Percentiles rank a stretch among this genome's conserved stretches.
These are phyloP conservation scores for Hypoxylon sp. DNA, from an alignment of 2,329 filamentous ascomycete genomes.

Conservation along the genomic window DNA sequence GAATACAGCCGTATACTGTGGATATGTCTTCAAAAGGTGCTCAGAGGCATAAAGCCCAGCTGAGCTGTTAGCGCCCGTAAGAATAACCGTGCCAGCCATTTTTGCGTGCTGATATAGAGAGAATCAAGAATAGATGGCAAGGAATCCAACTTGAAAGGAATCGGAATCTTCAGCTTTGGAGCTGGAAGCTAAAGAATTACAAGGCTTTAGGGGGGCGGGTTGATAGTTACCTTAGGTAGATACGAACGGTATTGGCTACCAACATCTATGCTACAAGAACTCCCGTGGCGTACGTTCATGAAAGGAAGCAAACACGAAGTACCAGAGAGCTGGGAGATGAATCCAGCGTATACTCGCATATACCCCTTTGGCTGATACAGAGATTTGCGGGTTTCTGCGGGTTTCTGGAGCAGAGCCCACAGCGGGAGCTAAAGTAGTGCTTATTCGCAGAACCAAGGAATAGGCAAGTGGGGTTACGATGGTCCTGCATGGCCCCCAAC, in stretches of 20 bases:
- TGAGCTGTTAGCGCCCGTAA: conserved; percentile 44
- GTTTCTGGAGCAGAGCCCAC: background rate
- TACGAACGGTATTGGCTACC: no score
- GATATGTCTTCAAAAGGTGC: conserved; percentile 32
- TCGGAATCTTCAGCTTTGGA: no score
- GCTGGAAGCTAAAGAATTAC: no score
- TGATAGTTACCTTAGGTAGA: no score
- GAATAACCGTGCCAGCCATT: conserved; percentile 31
- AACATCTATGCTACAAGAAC: no score
- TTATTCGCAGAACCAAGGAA: background rate
- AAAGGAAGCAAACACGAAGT: no score
- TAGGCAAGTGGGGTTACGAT: background rate
- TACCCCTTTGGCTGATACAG: background rate
- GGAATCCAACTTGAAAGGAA: no score
- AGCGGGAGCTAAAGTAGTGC: background rate
- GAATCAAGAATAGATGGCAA: background rate
- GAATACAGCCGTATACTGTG: conserved; percentile 24
- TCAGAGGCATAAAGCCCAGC: conserved; percentile 30
- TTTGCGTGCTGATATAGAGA: background rate
- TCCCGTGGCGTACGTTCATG: no score
- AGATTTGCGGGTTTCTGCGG: background rate
- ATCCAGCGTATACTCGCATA: background rate
- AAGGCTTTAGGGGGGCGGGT: no score
- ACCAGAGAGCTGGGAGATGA: no score
- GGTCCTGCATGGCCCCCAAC: background rate